phyloP scores from a whole-genome alignment of 2,329 filamentous ascomycete genomes.

The Calonectria ilicicola region DNA sequence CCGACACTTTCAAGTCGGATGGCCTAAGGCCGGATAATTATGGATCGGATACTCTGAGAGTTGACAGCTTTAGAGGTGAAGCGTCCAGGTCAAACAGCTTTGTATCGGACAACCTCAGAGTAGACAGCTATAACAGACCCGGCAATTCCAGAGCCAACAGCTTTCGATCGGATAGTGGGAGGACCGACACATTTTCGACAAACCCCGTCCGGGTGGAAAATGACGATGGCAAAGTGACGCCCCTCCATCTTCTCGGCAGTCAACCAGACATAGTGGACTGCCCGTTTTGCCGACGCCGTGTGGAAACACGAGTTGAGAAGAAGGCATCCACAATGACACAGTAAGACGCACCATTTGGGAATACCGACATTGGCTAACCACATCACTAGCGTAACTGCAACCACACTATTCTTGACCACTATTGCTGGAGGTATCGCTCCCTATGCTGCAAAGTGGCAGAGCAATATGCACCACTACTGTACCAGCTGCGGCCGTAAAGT shows the following conservation, averaged over 20 bases:
- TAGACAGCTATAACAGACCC: not conserved
- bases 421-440: slow-evolving; percentile 36
- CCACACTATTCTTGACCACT: slow-evolving; percentile 35
- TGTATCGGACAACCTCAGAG: not conserved
- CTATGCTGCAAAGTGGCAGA: slow-evolving; percentile 33
- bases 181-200: not conserved
- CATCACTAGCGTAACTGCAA: slow-evolving; percentile 27
- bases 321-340: slow-evolving; percentile 35
- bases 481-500: slow-evolving; percentile 38
- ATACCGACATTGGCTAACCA: not conserved
- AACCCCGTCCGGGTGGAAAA: too few relatives aligned
- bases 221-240: slow-evolving; percentile 31
- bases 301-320: slow-evolving; percentile 38
- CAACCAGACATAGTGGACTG: slow-evolving; percentile 40
- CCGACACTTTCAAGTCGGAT: not conserved
- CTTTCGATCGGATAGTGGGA: not conserved
- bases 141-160: not conserved
- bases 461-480: slow-evolving; percentile 36
- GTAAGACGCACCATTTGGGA: slow-evolving; percentile 6
- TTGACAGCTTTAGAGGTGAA: too few relatives aligned
- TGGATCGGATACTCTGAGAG: not conserved
- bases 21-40: not conserved
- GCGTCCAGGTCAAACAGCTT: not conserved
- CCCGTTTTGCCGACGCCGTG: slow-evolving; percentile 35
- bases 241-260: slow-evolving; percentile 33